These are phyloP conservation scores for Talaromyces trachyspermus DNA, from an alignment of 495 filamentous ascomycete species.

Conservation along the genomic window DNA sequence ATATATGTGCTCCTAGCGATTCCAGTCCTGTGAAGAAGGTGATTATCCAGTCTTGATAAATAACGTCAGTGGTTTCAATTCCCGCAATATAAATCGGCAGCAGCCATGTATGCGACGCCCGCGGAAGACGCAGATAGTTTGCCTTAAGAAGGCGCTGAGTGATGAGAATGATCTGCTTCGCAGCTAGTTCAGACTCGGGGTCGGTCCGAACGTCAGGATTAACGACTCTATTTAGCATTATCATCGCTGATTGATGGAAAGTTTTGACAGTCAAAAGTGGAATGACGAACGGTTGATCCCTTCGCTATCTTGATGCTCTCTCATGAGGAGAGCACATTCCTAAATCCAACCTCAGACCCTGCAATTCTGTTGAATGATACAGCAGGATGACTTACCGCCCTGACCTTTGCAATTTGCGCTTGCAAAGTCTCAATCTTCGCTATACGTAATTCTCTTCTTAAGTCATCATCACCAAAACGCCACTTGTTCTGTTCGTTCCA, in stretches of 20 bases:
- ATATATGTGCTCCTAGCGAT: not conserved
- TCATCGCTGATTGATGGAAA: not conserved
- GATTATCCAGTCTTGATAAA: slow-evolving; percentile 21
- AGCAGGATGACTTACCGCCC: not conserved
- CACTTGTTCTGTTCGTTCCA: not conserved
- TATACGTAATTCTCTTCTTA: not conserved
- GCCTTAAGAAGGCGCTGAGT: not conserved
- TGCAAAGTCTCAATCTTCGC: not conserved
- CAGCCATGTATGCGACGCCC: slow-evolving; percentile 12
- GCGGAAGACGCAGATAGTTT: not conserved
- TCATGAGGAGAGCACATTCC: not conserved
- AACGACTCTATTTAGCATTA: not conserved
- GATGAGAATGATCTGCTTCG: not conserved
- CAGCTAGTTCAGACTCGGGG: not conserved
- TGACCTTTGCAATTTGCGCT: not conserved
- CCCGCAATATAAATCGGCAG: slow-evolving; percentile 22
- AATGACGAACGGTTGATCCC: not conserved
- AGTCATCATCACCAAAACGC: not conserved
- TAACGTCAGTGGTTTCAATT: slow-evolving; percentile 21
- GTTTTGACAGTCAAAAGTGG: not conserved
- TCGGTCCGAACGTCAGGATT: not conserved
- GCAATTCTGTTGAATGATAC: too few species aligned
- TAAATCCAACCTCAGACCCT: too few species aligned
- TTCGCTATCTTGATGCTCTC: not conserved
- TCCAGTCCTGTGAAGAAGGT: slow-evolving; percentile 14